These are phyloP conservation scores for Kregervanrija delftensis DNA, from an alignment of 805 yeast genomes.

Conservation along the genomic window DNA sequence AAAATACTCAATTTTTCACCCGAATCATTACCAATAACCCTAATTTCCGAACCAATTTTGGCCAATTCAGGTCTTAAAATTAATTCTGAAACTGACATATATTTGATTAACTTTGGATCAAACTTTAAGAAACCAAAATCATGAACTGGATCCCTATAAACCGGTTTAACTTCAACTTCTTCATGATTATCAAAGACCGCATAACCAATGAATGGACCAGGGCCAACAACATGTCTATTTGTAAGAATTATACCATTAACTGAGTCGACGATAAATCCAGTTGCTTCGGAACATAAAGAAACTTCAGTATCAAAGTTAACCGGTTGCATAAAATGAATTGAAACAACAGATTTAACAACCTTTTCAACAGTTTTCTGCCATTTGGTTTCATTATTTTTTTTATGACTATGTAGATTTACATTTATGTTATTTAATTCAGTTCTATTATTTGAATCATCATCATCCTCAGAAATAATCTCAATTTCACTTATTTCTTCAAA, in stretches of 20 bases:
- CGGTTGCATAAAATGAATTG: constrained; percentile 85
- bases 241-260: constrained; percentile 78
- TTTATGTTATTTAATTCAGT: background rate
- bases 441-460: no score
- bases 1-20: constrained; percentile 88
- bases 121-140: constrained; percentile 88
- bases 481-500: no score
- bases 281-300: constrained; percentile 81
- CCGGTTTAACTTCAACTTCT: constrained; percentile 78
- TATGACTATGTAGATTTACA: background rate
- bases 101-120: constrained; percentile 63
- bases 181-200: constrained; percentile 93
- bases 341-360: constrained; percentile 81
- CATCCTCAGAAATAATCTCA: no score
- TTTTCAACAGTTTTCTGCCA: constrained; percentile 81
- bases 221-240: constrained; percentile 91
- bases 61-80: constrained; percentile 76
- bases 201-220: constrained; percentile 89
- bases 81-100: constrained; percentile 64
- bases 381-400: constrained; percentile 10
- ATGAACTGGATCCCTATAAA: constrained; percentile 91
- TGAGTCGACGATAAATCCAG: constrained; percentile 90
- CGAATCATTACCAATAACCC: constrained; percentile 95
- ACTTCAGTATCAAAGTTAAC: constrained; percentile 80
- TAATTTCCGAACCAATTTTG: constrained; percentile 84